phyloP scores from a whole-genome alignment of 2,329 filamentous ascomycete genomes.

The Monosporascus ibericus region DNA sequence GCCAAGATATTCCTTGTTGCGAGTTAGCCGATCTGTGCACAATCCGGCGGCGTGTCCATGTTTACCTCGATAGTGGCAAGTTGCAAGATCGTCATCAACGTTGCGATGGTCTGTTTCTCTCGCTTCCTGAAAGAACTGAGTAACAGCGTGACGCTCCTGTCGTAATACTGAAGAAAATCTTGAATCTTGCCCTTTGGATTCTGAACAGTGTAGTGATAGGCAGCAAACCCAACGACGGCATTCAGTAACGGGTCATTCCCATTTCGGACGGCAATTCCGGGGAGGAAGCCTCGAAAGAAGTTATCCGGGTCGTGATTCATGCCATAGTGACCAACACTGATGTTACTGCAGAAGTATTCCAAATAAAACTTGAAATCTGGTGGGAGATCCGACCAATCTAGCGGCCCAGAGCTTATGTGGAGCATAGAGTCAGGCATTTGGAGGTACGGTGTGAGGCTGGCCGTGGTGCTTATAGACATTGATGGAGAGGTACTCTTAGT shows the following conservation, averaged over 20 bases:
- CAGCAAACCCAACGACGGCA: slow-evolving; percentile 79
- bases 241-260: slow-evolving; percentile 75
- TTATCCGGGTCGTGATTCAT: slow-evolving; percentile 63
- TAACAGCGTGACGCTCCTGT: slow-evolving; percentile 75
- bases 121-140: slow-evolving; percentile 64
- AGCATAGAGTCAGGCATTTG: slow-evolving; percentile 25
- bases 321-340: slow-evolving; percentile 79
- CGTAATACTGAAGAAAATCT: slow-evolving; percentile 84
- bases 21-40: slow-evolving; percentile 5
- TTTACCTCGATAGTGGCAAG: slow-evolving; percentile 87
- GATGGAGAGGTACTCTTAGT: slow-evolving; percentile 48
- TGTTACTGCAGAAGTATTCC: slow-evolving; percentile 68
- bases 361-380: slow-evolving; percentile 73
- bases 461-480: slow-evolving; percentile 37
- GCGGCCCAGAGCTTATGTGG: slow-evolving; percentile 20
- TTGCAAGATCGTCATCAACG: slow-evolving; percentile 81
- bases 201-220: slow-evolving; percentile 74
- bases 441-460: slow-evolving; percentile 28
- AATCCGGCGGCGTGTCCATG: slow-evolving; percentile 2
- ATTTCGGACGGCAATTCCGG: slow-evolving; percentile 61
- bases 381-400: slow-evolving; percentile 54
- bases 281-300: slow-evolving; percentile 68
- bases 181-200: slow-evolving; percentile 67
- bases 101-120: slow-evolving; percentile 66
- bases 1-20: slow-evolving; percentile 75